phyloP scores from a whole-genome alignment of 257 asterid genomes.

The Henckelia pumila region DNA sequence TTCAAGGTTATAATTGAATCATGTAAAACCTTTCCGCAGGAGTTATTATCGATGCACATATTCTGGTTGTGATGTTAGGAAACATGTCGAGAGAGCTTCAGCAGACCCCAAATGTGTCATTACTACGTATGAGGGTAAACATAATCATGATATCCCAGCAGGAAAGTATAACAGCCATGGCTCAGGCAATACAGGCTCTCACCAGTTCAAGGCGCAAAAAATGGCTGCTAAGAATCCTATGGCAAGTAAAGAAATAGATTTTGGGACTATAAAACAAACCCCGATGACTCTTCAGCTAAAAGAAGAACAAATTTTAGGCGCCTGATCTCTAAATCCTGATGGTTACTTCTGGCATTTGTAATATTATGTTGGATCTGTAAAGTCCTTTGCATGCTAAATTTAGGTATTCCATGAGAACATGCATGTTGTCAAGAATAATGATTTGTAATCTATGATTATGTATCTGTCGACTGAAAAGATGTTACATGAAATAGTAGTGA shows the following conservation, averaged over 20 bases:
- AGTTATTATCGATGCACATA: constrained; percentile 87
- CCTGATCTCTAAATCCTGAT: constrained; percentile 26
- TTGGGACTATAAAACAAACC: constrained; percentile 32
- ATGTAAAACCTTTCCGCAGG: constrained; percentile 38
- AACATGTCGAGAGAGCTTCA: constrained; percentile 92
- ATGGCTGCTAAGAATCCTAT: constrained; percentile 31
- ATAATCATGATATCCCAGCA: constrained; percentile 68
- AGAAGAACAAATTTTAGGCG: constrained; percentile 50
- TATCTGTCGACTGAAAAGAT: not conserved
- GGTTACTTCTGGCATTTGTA: constrained; percentile 12
- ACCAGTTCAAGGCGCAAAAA: constrained; percentile 38
- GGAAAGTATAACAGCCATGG: constrained; percentile 41
- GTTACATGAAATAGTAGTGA: not conserved
- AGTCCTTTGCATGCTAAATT: constrained; percentile 21
- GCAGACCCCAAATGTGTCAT: constrained; percentile 76
- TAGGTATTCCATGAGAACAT: constrained; percentile 2
- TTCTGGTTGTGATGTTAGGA: constrained; percentile 87
- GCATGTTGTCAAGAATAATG: constrained; percentile 17
- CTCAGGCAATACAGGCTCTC: constrained; percentile 15
- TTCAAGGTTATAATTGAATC: not conserved
- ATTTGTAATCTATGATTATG: not conserved
- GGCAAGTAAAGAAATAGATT: constrained; percentile 36
- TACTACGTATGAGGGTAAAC: constrained; percentile 91
- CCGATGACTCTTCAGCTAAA: constrained; percentile 50
- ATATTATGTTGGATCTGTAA: constrained; percentile 23